A percentile compares a stretch with the other conserved stretches of the same genome.
phyloP scores from a whole-genome alignment of 2,329 filamentous ascomycete species.

The Cyphellophora attinorum region DNA sequence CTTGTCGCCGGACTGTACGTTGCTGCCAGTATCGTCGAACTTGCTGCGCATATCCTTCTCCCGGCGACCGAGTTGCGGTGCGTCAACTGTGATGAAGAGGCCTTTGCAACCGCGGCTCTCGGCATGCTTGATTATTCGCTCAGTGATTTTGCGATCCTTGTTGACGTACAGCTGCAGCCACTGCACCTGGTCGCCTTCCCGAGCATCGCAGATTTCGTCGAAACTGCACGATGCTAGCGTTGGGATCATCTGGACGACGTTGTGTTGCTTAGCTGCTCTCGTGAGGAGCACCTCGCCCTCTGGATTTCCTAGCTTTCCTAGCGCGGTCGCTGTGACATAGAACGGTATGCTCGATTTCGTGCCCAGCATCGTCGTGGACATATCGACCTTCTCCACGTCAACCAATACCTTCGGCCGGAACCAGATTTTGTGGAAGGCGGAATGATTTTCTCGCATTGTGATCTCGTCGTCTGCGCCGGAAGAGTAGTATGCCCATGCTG shows the following conservation, averaged over 20 bases:
- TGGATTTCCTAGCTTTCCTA: constrained; percentile 87
- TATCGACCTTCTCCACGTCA: constrained; percentile 79
- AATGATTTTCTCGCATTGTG: constrained; percentile 93
- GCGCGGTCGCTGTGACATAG: constrained; percentile 91
- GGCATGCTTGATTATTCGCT: constrained; percentile 82
- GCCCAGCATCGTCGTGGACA: constrained; percentile 88
- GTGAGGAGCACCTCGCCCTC: constrained; percentile 89
- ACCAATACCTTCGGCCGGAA: constrained; percentile 84
- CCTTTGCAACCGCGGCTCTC: constrained; percentile 87
- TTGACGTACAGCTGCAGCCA: constrained; percentile 98
- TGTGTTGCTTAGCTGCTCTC: constrained; percentile 70
- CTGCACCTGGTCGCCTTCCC: constrained; percentile 69
- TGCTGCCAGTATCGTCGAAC: constrained; percentile 72
- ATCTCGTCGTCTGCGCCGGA: constrained; percentile 86
- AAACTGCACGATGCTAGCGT: constrained; percentile 95
- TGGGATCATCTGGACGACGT: constrained; percentile 96
- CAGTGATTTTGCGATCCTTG: constrained; percentile 84
- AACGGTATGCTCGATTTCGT: constrained; percentile 76
- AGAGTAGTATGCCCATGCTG: constrained; percentile 96
- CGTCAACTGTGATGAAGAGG: constrained; percentile 97
- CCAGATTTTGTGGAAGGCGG: constrained; percentile 94
- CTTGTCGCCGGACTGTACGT: constrained; percentile 64
- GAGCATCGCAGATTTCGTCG: constrained; percentile 89
- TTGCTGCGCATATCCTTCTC: constrained; percentile 98
- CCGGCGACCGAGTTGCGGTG: constrained; percentile 83